Evolutionary conservation across 2,329 filamentous ascomycete species (phyloP).

Genomic region (Bretziella fagacearum): DNA sequence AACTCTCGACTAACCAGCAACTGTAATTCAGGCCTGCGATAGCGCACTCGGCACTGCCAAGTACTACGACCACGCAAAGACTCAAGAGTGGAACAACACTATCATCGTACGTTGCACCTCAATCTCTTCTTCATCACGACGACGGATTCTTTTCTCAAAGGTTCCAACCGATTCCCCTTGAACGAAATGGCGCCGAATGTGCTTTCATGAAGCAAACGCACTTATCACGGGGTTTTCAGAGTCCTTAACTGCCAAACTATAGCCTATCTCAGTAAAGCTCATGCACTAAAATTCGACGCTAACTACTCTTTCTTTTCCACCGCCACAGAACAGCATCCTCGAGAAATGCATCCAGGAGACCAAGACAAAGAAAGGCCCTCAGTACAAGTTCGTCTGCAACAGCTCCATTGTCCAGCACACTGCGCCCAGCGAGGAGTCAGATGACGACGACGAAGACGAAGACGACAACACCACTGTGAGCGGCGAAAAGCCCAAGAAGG

Average conservation of each 20-base stretch:
- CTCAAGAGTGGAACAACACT: conserved; percentile 71
- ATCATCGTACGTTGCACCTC: conserved; percentile 59
- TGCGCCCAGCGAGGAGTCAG: conserved; percentile 36
- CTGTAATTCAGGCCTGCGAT: conserved; percentile 53
- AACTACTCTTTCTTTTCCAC: not conserved
- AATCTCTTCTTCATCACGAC: not conserved
- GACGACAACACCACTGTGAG: conserved; percentile 37
- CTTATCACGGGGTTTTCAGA: too few relatives aligned
- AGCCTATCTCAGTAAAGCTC: too few relatives aligned
- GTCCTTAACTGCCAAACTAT: too few relatives aligned
- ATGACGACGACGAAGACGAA: conserved; percentile 39
- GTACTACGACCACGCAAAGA: conserved; percentile 74
- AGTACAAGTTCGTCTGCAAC: conserved; percentile 91
- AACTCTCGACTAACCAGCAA: not conserved
- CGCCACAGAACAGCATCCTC: conserved; percentile 52
- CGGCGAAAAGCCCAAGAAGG: conserved; percentile 30
- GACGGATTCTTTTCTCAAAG: too few relatives aligned
- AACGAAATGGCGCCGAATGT: too few relatives aligned
- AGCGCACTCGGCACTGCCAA: conserved; percentile 55
- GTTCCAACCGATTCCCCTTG: too few relatives aligned
- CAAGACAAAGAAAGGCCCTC: conserved; percentile 30
- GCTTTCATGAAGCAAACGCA: too few relatives aligned
- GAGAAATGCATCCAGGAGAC: conserved; percentile 63
- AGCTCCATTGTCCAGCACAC: conserved; percentile 96
- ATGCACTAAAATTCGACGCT: not conserved